phyloP scores from a whole-genome alignment of 1,139 yeast genomes.

The Blastobotrys persicus region DNA sequence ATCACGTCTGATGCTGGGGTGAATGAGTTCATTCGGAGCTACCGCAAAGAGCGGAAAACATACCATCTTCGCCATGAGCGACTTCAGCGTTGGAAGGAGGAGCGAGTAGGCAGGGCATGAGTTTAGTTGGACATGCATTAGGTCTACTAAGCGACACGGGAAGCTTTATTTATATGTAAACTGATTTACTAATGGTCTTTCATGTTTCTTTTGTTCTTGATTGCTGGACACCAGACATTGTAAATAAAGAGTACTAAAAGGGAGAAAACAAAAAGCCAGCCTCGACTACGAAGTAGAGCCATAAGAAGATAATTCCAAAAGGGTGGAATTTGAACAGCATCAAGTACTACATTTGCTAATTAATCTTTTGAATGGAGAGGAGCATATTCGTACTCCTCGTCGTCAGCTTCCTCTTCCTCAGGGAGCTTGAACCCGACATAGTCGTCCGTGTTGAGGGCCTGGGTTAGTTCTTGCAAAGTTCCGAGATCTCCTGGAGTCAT shows the following conservation, averaged over 20 bases:
- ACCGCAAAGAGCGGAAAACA: conserved; percentile 46
- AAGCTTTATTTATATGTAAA: too few relatives aligned
- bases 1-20: conserved; percentile 25
- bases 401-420: conserved; percentile 49
- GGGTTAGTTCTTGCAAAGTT: conserved; percentile 85
- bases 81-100: conserved; percentile 61
- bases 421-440: conserved; percentile 77
- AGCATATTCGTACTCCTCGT: conserved; percentile 24
- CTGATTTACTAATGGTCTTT: too few relatives aligned
- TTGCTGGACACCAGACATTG: too few relatives aligned
- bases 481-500: conserved; percentile 99
- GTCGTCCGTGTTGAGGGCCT: conserved; percentile 71
- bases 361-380: conserved; percentile 16
- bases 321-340: too few relatives aligned
- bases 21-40: conserved; percentile 44
- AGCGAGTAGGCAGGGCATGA: conserved; percentile 49
- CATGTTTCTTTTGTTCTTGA: too few relatives aligned
- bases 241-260: too few relatives aligned
- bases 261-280: too few relatives aligned
- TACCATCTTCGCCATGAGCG: conserved; percentile 60
- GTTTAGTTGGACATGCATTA: conserved; percentile 1
- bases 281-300: too few relatives aligned
- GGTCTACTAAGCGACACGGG: too few relatives aligned
- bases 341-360: background rate
- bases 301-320: too few relatives aligned